These are phyloP conservation scores for Cercospora canescens DNA, from an alignment of 2,329 filamentous ascomycete genomes.

Conservation along the genomic window DNA sequence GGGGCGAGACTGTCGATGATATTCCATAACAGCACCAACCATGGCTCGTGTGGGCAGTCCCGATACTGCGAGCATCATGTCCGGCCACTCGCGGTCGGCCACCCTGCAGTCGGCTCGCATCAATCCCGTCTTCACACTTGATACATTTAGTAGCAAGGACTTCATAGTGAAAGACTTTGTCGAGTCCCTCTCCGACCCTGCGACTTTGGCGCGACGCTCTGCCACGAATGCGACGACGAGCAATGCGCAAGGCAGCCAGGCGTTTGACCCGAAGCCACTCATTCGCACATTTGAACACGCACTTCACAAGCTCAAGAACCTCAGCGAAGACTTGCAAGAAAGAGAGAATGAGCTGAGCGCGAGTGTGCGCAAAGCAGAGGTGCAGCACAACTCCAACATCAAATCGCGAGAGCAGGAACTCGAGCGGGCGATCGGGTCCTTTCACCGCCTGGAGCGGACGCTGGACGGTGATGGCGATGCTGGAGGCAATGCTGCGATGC, in stretches of 20 bases:
- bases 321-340: slow-evolving; percentile 82
- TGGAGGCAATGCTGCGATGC: slow-evolving; percentile 86
- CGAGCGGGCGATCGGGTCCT: slow-evolving; percentile 87
- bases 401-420: slow-evolving; percentile 85
- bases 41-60: slow-evolving; percentile 27
- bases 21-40: background rate
- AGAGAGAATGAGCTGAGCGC: slow-evolving; percentile 89
- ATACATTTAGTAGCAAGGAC: slow-evolving; percentile 69
- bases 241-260: slow-evolving; percentile 35
- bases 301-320: slow-evolving; percentile 65
- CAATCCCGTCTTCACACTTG: slow-evolving; percentile 68
- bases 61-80: slow-evolving; percentile 46
- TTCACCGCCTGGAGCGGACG: slow-evolving; percentile 83
- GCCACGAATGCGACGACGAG: slow-evolving; percentile 42
- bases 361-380: slow-evolving; percentile 86
- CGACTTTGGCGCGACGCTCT: slow-evolving; percentile 78
- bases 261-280: slow-evolving; percentile 92
- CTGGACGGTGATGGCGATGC: slow-evolving; percentile 59
- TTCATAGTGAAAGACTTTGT: slow-evolving; percentile 99
- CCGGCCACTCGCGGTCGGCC: slow-evolving; percentile 31
- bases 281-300: slow-evolving; percentile 90
- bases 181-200: slow-evolving; percentile 84
- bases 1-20: background rate
- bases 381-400: slow-evolving; percentile 87
- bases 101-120: slow-evolving; percentile 34